Evolutionary conservation across 768 basidiomycete species (phyloP).

Genomic region (Tricholoma furcatifolium): DNA sequence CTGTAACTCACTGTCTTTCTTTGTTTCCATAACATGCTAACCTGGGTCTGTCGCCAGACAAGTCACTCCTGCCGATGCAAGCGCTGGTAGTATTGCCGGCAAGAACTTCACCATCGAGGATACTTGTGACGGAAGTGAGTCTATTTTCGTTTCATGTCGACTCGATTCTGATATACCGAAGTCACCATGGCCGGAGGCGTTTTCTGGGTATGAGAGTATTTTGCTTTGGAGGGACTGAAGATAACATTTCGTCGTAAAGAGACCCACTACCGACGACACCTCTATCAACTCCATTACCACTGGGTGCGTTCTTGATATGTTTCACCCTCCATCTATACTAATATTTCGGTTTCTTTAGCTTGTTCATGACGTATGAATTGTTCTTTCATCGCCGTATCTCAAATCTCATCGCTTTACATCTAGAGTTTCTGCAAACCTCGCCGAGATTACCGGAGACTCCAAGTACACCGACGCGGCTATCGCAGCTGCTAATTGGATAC

Average conservation of each 20-base stretch:
- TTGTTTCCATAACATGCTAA: neutral
- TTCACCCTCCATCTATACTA: neutral
- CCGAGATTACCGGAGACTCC: slow-evolving; percentile 40
- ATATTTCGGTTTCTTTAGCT: slow-evolving; percentile 3
- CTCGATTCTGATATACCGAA: slow-evolving; percentile 10
- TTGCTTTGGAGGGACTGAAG: neutral
- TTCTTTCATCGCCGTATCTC: neutral
- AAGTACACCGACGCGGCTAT: slow-evolving; percentile 48
- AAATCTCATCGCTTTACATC: neutral
- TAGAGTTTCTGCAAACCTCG: slow-evolving; percentile 50
- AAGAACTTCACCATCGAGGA: slow-evolving; percentile 40
- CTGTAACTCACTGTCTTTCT: slow-evolving; percentile 31
- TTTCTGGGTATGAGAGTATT: slow-evolving; percentile 42
- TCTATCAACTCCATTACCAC: slow-evolving; percentile 51
- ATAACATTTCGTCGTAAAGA: slow-evolving; percentile 23
- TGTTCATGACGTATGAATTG: slow-evolving; percentile 13
- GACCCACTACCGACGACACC: slow-evolving; percentile 41
- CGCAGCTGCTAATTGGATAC: slow-evolving; percentile 47
- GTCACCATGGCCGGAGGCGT: slow-evolving; percentile 54
- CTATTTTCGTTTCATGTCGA: neutral
- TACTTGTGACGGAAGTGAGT: slow-evolving; percentile 45
- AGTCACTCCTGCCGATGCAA: slow-evolving; percentile 39
- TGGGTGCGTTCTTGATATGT: slow-evolving; percentile 32
- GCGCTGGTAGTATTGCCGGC: slow-evolving; percentile 33
- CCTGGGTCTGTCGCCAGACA: slow-evolving; percentile 27